phyloP scores from a whole-genome alignment of 2,329 filamentous ascomycete species.

The Ophiostoma sp. region DNA sequence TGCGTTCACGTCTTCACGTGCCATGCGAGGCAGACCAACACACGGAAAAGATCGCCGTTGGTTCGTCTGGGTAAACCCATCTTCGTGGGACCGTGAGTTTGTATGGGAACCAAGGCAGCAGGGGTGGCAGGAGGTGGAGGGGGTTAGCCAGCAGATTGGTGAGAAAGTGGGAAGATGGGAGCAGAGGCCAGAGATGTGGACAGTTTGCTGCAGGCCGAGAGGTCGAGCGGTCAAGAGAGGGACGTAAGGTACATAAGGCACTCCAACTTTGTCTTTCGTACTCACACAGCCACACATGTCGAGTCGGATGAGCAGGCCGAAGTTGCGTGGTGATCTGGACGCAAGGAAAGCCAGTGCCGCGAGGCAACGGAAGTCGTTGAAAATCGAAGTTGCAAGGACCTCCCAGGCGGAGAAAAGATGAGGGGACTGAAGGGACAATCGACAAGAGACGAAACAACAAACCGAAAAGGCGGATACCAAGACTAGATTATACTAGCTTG shows the following conservation, averaged over 20 bases:
- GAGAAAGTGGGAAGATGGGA: not conserved
- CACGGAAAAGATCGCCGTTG: not conserved
- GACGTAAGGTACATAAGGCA: not conserved
- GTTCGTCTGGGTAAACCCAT: not conserved
- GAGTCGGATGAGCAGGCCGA: not conserved
- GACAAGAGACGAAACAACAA: not conserved
- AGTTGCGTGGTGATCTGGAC: not conserved
- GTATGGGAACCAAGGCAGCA: not conserved
- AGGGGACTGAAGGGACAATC: not conserved
- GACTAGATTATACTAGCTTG: not conserved
- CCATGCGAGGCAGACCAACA: not conserved
- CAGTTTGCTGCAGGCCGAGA: not conserved
- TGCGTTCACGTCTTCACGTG: not conserved
- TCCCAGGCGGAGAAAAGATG: not conserved
- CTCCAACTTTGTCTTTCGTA: not conserved
- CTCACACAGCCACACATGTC: not conserved
- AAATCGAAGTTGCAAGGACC: not conserved
- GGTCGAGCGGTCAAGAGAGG: constrained; percentile 9
- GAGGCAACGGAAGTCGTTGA: not conserved
- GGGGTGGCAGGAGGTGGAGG: not conserved
- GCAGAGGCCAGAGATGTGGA: not conserved
- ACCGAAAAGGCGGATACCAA: not conserved
- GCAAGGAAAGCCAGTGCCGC: not conserved
- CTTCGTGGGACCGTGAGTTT: not conserved
- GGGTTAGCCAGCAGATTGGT: not conserved